phyloP scores from a whole-genome alignment of 495 filamentous ascomycete species.

The Neurospora sp. region DNA sequence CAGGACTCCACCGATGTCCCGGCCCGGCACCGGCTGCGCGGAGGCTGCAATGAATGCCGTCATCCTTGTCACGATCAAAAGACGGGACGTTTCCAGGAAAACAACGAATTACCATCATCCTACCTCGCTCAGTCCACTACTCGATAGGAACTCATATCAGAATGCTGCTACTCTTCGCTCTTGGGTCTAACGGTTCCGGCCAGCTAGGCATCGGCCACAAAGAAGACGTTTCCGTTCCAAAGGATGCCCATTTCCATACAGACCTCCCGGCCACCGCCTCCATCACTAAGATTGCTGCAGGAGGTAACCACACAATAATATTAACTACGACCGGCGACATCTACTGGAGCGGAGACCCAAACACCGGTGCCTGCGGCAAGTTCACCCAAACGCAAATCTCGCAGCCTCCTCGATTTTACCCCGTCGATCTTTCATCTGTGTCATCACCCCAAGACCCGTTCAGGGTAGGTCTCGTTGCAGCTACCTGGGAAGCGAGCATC shows the following conservation, averaged over 20 bases:
- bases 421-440: slow-evolving; percentile 13
- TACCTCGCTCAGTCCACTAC: not conserved
- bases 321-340: slow-evolving; percentile 46
- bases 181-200: slow-evolving; percentile 84
- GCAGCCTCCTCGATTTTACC: slow-evolving; percentile 8
- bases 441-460: slow-evolving; percentile 5
- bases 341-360: slow-evolving; percentile 53
- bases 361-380: slow-evolving; percentile 44
- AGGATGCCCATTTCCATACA: slow-evolving; percentile 41
- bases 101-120: not conserved
- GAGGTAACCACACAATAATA: slow-evolving; percentile 82
- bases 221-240: slow-evolving; percentile 62
- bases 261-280: slow-evolving; percentile 8
- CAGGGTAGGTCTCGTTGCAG: slow-evolving; percentile 36
- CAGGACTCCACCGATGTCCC: not conserved
- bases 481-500: slow-evolving; percentile 67
- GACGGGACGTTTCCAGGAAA: not conserved
- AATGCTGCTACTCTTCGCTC: slow-evolving; percentile 54
- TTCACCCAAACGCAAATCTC: slow-evolving; percentile 1
- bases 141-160: not conserved
- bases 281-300: slow-evolving; percentile 44
- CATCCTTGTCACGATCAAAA: not conserved
- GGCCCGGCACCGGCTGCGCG: not conserved
- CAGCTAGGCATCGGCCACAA: slow-evolving; percentile 74
- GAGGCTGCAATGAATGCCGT: not conserved